Evolutionary conservation across 441 rosid species (phyloP).

Genomic region (Populus hybrid): DNA sequence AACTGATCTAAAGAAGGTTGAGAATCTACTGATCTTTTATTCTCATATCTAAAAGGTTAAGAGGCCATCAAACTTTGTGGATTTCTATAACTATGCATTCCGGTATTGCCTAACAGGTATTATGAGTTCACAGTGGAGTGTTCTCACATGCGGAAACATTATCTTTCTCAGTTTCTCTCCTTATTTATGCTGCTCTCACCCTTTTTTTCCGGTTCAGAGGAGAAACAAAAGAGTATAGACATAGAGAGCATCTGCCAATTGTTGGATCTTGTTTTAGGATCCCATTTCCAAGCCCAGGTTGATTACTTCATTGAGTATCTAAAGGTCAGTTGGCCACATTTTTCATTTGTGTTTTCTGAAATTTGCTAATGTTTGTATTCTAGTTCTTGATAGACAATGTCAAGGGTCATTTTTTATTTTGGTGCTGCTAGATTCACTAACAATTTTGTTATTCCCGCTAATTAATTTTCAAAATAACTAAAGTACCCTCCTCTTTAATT

Average conservation of each 20-base stretch:
- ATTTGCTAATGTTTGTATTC: conserved; percentile 7
- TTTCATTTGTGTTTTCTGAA: conserved; percentile 5
- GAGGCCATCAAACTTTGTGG: conserved; percentile 76
- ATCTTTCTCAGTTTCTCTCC: conserved; percentile 18
- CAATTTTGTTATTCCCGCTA: background rate
- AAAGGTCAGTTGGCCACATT: conserved; percentile 42
- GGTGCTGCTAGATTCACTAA: background rate
- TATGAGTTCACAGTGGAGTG: conserved; percentile 12
- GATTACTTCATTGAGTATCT: conserved; percentile 82
- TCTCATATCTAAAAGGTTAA: conserved; percentile 54
- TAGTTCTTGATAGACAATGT: background rate
- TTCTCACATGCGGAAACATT: conserved; percentile 15
- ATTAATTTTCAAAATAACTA: background rate
- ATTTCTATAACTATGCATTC: conserved; percentile 88
- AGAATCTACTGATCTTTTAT: conserved; percentile 14
- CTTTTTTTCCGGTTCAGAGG: conserved; percentile 50
- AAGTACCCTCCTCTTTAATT: background rate
- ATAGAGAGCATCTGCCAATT: conserved; percentile 92
- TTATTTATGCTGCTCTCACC: background rate
- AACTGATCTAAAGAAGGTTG: background rate
- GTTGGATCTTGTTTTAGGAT: conserved; percentile 84
- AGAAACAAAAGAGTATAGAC: conserved; percentile 98
- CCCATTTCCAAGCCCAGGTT: conserved; percentile 76
- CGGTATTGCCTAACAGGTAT: conserved; percentile 92
- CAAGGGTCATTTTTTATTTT: background rate